Conservation (phyloP, 192 early-diverging fungal species). For the Coemansia sp. region DNA sequence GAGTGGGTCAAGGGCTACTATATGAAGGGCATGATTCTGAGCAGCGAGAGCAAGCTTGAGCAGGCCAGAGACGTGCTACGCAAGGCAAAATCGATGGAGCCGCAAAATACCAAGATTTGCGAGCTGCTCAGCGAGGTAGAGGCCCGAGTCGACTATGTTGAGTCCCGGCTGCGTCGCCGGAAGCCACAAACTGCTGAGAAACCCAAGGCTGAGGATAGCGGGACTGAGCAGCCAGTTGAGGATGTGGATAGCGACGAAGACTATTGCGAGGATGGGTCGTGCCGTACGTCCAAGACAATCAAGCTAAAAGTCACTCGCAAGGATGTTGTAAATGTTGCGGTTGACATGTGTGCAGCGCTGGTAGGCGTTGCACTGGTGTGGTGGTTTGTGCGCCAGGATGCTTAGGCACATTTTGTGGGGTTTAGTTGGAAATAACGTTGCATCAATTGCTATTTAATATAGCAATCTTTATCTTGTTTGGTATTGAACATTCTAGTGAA, state of each 20-base stretch:
- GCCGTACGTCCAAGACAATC: constrained; percentile 44
- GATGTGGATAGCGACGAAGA: constrained; percentile 55
- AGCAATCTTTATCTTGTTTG: too few species aligned
- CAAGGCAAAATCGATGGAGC: constrained; percentile 40
- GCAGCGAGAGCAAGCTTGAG: constrained; percentile 53
- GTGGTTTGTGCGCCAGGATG: constrained; percentile 26
- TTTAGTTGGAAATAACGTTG: too few species aligned
- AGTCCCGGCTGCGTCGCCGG: constrained; percentile 41
- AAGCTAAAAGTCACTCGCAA: constrained; percentile 46
- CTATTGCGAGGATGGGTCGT: constrained; percentile 44
- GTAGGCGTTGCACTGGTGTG: constrained; percentile 47
- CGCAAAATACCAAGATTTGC: constrained; percentile 36
- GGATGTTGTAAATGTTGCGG: constrained; percentile 24
- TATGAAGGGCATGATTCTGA: constrained; percentile 52
- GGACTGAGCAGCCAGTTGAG: constrained; percentile 28
- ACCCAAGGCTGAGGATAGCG: constrained; percentile 23
- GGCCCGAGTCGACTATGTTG: constrained; percentile 50
- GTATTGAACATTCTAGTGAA: too few species aligned
- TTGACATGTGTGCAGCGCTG: constrained; percentile 43
- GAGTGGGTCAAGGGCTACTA: constrained; percentile 56
- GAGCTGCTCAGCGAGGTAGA: constrained; percentile 46
- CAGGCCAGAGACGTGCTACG: constrained; percentile 33
- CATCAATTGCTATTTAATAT: too few species aligned
- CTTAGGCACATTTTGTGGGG: background rate
- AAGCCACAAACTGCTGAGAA: constrained; percentile 21